phyloP scores from a whole-genome alignment of 768 basidiomycete genomes.

The Kwoniella mangroviensis region DNA sequence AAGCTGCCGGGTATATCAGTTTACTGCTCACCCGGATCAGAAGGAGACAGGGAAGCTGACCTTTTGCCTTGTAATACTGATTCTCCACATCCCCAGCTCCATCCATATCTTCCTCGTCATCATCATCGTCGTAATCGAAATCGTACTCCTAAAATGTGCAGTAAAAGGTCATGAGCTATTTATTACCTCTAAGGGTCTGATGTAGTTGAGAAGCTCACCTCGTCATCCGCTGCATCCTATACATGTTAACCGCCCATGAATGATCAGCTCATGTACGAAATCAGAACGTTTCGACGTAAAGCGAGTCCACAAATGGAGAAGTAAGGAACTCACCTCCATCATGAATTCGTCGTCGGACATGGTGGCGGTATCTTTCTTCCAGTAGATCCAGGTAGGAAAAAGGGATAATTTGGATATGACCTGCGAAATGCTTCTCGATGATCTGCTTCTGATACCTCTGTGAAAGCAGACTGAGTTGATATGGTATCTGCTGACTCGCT shows the following conservation, averaged over 20 bases:
- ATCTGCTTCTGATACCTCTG: no score
- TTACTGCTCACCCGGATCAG: background rate
- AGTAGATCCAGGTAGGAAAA: background rate
- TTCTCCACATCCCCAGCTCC: slow-evolving; percentile 92
- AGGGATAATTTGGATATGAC: no score
- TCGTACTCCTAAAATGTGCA: slow-evolving; percentile 73
- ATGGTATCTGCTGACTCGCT: no score
- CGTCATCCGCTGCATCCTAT: slow-evolving; percentile 59
- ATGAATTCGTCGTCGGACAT: slow-evolving; percentile 60
- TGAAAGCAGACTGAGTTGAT: no score
- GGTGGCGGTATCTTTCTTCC: background rate
- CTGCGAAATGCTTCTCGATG: no score
- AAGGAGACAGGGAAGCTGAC: slow-evolving; percentile 61
- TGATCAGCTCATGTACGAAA: slow-evolving; percentile 1
- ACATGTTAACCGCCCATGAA: background rate
- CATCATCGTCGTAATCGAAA: slow-evolving; percentile 92
- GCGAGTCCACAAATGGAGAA: background rate
- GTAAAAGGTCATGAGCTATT: slow-evolving; percentile 5
- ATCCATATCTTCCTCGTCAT: slow-evolving; percentile 64
- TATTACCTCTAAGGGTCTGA: background rate
- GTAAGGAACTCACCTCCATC: slow-evolving; percentile 55
- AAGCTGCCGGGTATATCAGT: slow-evolving; percentile 63
- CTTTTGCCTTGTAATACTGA: slow-evolving; percentile 96
- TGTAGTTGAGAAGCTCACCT: slow-evolving; percentile 34
- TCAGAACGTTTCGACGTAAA: background rate